A percentile compares a stretch with the other conserved stretches of the same genome.
Conservation (phyloP, 2,329 filamentous ascomycete species). For the Furcasterigmium furcatum region DNA sequence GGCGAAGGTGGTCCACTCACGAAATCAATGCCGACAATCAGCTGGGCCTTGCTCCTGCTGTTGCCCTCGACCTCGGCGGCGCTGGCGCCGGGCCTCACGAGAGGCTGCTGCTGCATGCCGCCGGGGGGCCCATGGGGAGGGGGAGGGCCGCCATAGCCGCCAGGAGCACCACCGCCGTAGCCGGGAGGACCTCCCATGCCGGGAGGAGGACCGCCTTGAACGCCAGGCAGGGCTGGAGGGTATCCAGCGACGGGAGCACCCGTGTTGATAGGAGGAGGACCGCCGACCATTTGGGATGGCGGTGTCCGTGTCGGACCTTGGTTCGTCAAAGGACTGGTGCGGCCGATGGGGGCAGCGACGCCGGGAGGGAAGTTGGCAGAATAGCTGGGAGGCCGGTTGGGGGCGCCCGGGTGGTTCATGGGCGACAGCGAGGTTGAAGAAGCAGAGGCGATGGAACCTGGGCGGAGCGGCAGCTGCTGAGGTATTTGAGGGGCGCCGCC, state of each 20-base stretch:
- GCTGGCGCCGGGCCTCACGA: constrained; percentile 32
- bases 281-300: constrained; percentile 59
- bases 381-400: constrained; percentile 63
- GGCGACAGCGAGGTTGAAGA: constrained; percentile 45
- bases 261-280: constrained; percentile 66
- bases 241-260: constrained; percentile 56
- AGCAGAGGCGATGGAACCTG: constrained; percentile 39
- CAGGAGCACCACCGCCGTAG: constrained; percentile 38
- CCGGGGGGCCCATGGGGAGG: constrained; percentile 20
- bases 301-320: constrained; percentile 50
- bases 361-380: constrained; percentile 49
- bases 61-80: constrained; percentile 80
- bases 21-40: constrained; percentile 99
- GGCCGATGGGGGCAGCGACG: constrained; percentile 45
- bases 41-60: constrained; percentile 87
- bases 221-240: constrained; percentile 48
- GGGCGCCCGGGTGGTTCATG: constrained; percentile 61
- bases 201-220: constrained; percentile 20
- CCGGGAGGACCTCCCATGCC: constrained; percentile 39
- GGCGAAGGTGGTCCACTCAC: no score
- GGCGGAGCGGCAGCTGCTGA: constrained; percentile 37
- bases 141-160: constrained; percentile 45
- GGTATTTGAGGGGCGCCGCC: constrained; percentile 42
- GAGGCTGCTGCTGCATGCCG: constrained; percentile 27
- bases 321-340: constrained; percentile 48